Conservation (phyloP, 192 early-diverging fungal species). For the Anaeromyces robustus region DNA sequence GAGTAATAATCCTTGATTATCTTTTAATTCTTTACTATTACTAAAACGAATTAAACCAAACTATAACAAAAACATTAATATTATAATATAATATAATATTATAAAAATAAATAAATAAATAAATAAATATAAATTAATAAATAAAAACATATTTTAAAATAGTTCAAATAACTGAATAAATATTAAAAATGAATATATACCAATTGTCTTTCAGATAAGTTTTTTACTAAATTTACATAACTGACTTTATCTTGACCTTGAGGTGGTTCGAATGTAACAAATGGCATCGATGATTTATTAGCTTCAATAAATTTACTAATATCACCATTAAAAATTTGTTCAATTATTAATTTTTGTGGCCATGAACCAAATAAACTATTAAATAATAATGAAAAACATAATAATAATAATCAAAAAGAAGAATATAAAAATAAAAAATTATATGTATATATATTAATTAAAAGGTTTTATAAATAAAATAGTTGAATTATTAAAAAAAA, state of each 20-base stretch:
- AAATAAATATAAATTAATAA: too few relatives aligned
- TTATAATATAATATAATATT: background rate
- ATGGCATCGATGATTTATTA: background rate
- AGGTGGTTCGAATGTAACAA: background rate
- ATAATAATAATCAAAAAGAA: background rate
- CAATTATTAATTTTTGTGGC: background rate
- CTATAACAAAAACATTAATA: too few relatives aligned
- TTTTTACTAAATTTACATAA: background rate
- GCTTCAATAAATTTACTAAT: background rate
- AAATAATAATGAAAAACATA: background rate
- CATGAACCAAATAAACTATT: background rate
- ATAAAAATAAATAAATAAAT: too few relatives aligned
- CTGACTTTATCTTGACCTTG: background rate
- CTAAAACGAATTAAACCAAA: background rate
- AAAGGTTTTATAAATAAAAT: too few relatives aligned
- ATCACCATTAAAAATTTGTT: background rate
- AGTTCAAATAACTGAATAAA: too few relatives aligned
- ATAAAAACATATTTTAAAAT: too few relatives aligned
- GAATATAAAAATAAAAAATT: too few relatives aligned
- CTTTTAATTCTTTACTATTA: background rate
- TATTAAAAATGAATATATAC: background rate
- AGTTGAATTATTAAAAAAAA: too few relatives aligned
- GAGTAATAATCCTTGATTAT: background rate
- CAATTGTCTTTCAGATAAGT: background rate
- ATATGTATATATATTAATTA: too few relatives aligned